Conservation (phyloP, 345 rosid species). For the Populus tremula region DNA sequence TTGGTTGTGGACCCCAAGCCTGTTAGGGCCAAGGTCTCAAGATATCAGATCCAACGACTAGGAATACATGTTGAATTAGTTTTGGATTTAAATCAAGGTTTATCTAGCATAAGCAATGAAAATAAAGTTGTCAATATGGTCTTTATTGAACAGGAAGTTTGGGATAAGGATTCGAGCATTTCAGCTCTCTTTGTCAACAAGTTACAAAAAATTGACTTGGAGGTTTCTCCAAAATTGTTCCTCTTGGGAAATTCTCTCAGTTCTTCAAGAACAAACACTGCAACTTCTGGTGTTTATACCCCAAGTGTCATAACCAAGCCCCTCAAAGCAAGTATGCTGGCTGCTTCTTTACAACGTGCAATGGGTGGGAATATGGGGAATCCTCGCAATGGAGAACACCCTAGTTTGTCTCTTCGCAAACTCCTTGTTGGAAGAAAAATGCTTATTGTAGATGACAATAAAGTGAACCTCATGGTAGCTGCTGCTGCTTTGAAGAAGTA, state of each 20-base stretch:
- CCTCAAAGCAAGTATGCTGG: constrained; percentile 78
- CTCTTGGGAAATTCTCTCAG: constrained; percentile 55
- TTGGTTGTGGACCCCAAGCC: constrained; percentile 73
- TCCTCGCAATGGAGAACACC: constrained; percentile 58
- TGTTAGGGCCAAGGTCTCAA: constrained; percentile 67
- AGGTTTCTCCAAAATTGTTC: constrained; percentile 48
- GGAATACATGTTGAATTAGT: constrained; percentile 65
- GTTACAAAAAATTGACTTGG: constrained; percentile 33
- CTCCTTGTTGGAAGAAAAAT: constrained; percentile 80
- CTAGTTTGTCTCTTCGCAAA: constrained; percentile 47
- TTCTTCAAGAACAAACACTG: constrained; percentile 29
- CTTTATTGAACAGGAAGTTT: constrained; percentile 79
- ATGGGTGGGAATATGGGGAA: constrained; percentile 63
- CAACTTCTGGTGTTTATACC: constrained; percentile 26
- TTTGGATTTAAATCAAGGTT: constrained; percentile 48
- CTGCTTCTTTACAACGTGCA: constrained; percentile 69
- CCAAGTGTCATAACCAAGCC: constrained; percentile 73
- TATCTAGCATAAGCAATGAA: constrained; percentile 34
- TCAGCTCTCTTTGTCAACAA: constrained; percentile 41
- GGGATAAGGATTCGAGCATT: constrained; percentile 52
- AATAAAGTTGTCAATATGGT: constrained; percentile 44
- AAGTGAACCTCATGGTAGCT: constrained; percentile 85
- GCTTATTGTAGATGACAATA: constrained; percentile 80
- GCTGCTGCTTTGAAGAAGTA: constrained; percentile 84
- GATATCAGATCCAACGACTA: constrained; percentile 76